Evolutionary conservation across 768 basidiomycete species (phyloP), one percentile per base, ranked within the genome.

Genomic region (Rickenella mellea): DNA sequence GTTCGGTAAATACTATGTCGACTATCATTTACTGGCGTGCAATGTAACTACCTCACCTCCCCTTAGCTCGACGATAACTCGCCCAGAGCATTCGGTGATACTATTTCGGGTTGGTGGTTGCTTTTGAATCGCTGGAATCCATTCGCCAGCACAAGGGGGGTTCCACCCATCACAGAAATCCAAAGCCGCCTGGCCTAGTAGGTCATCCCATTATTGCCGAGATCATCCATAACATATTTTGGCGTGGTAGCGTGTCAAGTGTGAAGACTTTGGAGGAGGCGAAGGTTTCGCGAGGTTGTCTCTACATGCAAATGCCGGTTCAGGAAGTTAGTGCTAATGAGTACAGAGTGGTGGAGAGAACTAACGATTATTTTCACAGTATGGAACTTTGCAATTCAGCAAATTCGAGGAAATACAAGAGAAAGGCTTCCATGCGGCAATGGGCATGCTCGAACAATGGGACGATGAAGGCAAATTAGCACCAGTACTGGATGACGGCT

Each of bases 41-140:
- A 15, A n/a, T n/a, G 17, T 44, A 5, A 37, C 24, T 40, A 19
- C 21, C 40, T 14, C 33, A 32, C 44, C 40, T 32, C 21, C 19
- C 24, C 37, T 19, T 56, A 89, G 77, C 71, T 93, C 44, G 94
- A 97, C 54, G 96, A 99, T 56, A 97, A 94, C 45, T 88, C 88
- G 1, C 92, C 94, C 0, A 74, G 96, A 41, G 83, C 86, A 51
- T 96, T 93, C 60, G 92, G 96, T 5, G 96, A 99, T 53, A 82
- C 87, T 1, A 73, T 99, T 2, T 96, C 92, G 3, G 96, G 96
- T 22, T 96, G 88, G 82, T 97, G 90, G 87, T 73, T 98, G 14
- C 66, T 98, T 40, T 56, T 98, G 46, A 97, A 96, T 59, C 70
- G 90, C 39, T 97, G 80, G 82, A 93, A 92, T 55, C 91, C 91